A percentile compares a stretch with the other conserved stretches of the same genome.
Evolutionary conservation across 139 green algal species (phyloP).

Genomic region (Yamagishiella unicocca): DNA sequence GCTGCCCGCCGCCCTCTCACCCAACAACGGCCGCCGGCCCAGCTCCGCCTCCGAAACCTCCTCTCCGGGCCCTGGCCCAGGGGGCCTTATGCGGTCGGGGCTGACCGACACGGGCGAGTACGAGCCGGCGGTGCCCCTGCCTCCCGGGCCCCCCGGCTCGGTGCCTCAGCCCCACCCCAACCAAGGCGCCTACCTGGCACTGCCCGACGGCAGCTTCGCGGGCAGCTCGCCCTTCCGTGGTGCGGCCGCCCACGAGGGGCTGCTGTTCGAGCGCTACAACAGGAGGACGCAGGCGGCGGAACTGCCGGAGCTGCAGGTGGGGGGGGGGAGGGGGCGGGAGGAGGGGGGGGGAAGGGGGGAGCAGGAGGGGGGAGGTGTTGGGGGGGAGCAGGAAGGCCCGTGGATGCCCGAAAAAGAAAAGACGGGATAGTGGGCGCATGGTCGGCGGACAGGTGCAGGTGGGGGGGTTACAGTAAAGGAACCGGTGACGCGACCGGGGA

Average conservation of each 20-base stretch:
- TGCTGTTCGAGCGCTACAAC: constrained; percentile 37
- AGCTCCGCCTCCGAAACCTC: background rate
- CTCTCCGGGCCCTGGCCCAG: background rate
- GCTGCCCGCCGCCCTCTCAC: background rate
- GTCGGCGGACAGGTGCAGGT: no score
- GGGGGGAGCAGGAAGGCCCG: no score
- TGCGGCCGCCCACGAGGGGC: background rate
- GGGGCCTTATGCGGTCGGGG: background rate
- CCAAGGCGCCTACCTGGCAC: constrained; percentile 39
- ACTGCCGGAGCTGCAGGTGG: constrained; percentile 38
- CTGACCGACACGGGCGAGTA: background rate
- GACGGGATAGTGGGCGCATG: no score
- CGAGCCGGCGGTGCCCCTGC: background rate
- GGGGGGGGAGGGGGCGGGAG: background rate
- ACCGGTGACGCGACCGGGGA: no score
- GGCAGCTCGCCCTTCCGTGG: constrained; percentile 3
- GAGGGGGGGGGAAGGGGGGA: no score
- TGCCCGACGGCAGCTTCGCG: constrained; percentile 24
- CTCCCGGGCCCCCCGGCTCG: background rate
- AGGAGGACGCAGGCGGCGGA: background rate
- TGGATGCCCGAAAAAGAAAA: no score
- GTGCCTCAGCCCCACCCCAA: background rate
- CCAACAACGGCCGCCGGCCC: background rate
- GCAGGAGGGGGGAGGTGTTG: no score
- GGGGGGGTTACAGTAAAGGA: no score